Evolutionary conservation across 2,329 filamentous ascomycete genomes (phyloP).

Genomic region (Cylindrodendrum hubeiense): DNA sequence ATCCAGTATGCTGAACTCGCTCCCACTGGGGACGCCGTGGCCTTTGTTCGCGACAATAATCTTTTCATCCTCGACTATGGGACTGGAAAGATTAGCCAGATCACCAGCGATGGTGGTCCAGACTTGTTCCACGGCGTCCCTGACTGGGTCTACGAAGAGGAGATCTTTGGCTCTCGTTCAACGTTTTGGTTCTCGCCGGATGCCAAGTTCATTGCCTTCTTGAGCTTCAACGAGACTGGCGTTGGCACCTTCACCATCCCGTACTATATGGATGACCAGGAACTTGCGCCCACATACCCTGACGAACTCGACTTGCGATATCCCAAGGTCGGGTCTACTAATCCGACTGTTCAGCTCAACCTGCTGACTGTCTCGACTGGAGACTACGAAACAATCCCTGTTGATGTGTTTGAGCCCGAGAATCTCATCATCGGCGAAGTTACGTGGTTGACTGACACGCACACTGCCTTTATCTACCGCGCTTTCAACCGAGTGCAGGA

Average conservation of each 20-base stretch:
- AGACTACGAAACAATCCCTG: conserved; percentile 58
- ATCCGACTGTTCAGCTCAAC: conserved; percentile 73
- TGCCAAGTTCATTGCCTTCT: conserved; percentile 86
- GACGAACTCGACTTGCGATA: conserved; percentile 73
- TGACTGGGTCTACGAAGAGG: conserved; percentile 86
- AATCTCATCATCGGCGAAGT: conserved; percentile 77
- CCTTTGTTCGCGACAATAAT: conserved; percentile 76
- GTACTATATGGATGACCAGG: conserved; percentile 72
- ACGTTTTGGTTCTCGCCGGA: conserved; percentile 95
- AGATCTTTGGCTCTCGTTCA: conserved; percentile 74
- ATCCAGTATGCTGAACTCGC: conserved; percentile 76
- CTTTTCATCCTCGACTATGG: conserved; percentile 61
- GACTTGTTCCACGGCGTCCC: conserved; percentile 74
- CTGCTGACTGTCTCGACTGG: conserved; percentile 65
- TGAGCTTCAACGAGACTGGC: conserved; percentile 86
- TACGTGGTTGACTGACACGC: conserved; percentile 73
- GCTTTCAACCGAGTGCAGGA: conserved; percentile 79
- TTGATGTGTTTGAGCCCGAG: conserved; percentile 69
- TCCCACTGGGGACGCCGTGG: conserved; percentile 69
- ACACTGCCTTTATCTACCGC: conserved; percentile 72
- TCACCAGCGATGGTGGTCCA: conserved; percentile 70
- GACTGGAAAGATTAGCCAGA: conserved; percentile 65
- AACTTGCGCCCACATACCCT: conserved; percentile 71
- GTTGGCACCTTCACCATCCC: conserved; percentile 75
- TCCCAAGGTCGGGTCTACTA: conserved; percentile 76